Evolutionary conservation across 2,329 filamentous ascomycete genomes (phyloP).

Genomic region (Aspergillus ochraceoroseus): DNA sequence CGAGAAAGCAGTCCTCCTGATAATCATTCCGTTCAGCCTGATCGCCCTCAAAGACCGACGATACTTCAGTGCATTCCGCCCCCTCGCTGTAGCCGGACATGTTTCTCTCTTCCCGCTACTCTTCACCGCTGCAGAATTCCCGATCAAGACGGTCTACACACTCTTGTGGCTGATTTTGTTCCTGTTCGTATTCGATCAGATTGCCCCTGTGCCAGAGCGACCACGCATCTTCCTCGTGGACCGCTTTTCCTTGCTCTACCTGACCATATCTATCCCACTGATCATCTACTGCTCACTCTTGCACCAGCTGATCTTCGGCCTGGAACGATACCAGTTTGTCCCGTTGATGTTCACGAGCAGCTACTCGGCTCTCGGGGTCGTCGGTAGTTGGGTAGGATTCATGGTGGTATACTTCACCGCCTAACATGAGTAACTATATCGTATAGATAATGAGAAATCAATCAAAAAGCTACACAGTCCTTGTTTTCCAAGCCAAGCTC

Average conservation of each 20-base stretch:
- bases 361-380: slow-evolving; percentile 88
- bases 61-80: slow-evolving; percentile 85
- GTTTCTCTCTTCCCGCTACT: slow-evolving; percentile 92
- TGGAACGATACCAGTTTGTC: slow-evolving; percentile 70
- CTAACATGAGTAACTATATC: slow-evolving; percentile 15
- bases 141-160: slow-evolving; percentile 89
- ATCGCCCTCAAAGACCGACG: slow-evolving; percentile 85
- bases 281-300: slow-evolving; percentile 82
- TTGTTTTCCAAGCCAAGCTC: neutral
- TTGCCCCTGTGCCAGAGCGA: slow-evolving; percentile 75
- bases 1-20: slow-evolving; percentile 89
- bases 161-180: slow-evolving; percentile 86
- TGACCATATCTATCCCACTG: slow-evolving; percentile 80
- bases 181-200: slow-evolving; percentile 75
- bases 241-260: slow-evolving; percentile 83
- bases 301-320: slow-evolving; percentile 78
- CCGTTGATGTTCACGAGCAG: slow-evolving; percentile 96
- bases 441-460: no score
- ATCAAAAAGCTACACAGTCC: no score
- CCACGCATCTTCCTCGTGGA: slow-evolving; percentile 86
- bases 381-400: slow-evolving; percentile 93
- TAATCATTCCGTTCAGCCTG: slow-evolving; percentile 92
- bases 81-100: slow-evolving; percentile 86
- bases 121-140: slow-evolving; percentile 88
- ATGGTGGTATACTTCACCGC: slow-evolving; percentile 81